Percentiles rank a stretch among this genome's conserved stretches.
These are phyloP conservation scores for Euphorbia lathyris DNA, from an alignment of 345 rosid genomes.

Conservation along the genomic window DNA sequence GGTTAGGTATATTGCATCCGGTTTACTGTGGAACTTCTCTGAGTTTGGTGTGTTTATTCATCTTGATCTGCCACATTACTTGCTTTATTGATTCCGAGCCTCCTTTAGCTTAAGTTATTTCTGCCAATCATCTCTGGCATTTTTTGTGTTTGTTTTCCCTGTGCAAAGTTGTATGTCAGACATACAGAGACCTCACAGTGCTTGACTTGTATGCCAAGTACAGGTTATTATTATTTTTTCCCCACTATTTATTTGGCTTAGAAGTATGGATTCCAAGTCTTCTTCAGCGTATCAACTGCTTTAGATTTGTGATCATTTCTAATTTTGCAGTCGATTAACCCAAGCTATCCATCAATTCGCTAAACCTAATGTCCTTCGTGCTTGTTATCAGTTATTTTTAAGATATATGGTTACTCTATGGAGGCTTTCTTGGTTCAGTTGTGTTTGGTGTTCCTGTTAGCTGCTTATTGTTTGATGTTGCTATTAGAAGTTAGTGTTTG, in stretches of 20 bases:
- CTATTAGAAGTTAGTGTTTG: too few relatives aligned
- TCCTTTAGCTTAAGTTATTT: background rate
- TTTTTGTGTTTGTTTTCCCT: background rate
- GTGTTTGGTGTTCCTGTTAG: too few relatives aligned
- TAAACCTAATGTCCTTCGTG: background rate
- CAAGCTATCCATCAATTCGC: background rate
- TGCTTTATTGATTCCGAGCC: background rate
- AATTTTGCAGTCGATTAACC: background rate
- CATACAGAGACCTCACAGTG: background rate
- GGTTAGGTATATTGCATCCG: too few relatives aligned
- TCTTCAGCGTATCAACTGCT: background rate
- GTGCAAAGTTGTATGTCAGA: too few relatives aligned
- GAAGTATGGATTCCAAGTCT: background rate
- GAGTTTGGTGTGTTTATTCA: background rate
- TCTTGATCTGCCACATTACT: background rate
- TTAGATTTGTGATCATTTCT: background rate
- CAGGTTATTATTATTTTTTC: too few relatives aligned
- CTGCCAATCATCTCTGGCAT: background rate
- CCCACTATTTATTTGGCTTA: background rate
- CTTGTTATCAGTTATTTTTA: background rate
- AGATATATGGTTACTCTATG: background rate
- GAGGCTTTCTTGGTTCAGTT: too few relatives aligned
- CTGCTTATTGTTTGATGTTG: too few relatives aligned
- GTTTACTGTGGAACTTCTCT: too few relatives aligned
- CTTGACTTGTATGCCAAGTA: conserved; percentile 1